Evolutionary conservation across 768 basidiomycete species (phyloP).

Genomic region (Trametes villosa): DNA sequence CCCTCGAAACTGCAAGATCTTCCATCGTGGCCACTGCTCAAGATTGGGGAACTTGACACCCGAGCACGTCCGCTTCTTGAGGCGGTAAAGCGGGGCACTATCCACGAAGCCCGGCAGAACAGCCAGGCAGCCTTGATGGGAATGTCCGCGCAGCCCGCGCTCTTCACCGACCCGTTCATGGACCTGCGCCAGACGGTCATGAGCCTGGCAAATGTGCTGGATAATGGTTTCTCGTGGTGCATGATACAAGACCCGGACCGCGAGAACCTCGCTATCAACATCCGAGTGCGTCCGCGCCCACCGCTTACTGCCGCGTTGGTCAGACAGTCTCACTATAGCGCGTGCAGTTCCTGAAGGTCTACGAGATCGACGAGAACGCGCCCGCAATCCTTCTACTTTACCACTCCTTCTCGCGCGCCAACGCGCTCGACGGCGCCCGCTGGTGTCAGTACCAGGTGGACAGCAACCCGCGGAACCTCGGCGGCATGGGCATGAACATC

Average conservation of each 20-base stretch:
- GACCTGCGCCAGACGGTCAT: constrained; percentile 27
- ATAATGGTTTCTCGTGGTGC: constrained; percentile 7
- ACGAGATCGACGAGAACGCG: constrained; percentile 17
- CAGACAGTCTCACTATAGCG: no score
- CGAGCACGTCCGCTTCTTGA: constrained; percentile 1
- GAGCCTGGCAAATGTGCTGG: constrained; percentile 12
- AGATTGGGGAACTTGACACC: not conserved
- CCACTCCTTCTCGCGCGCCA: not conserved
- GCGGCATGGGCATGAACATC: not conserved
- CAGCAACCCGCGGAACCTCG: not conserved
- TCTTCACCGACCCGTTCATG: constrained; percentile 21
- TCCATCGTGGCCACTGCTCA: constrained; percentile 1
- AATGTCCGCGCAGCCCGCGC: not conserved
- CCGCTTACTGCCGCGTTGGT: not conserved
- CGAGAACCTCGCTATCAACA: constrained; percentile 17
- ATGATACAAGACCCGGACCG: constrained; percentile 20
- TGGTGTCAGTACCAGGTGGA: constrained; percentile 9
- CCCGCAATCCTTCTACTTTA: constrained; percentile 24
- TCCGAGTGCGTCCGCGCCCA: constrained; percentile 14
- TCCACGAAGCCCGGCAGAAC: not conserved
- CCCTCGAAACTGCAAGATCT: not conserved
- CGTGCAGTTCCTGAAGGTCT: constrained; percentile 19
- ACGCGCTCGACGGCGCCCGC: not conserved
- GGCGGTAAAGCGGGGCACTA: constrained; percentile 1
- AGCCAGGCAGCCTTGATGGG: no score